Percentiles rank a stretch among this genome's conserved stretches.
Evolutionary conservation across 169 alveolate species (phyloP).

Genomic region (Babesia divergens): DNA sequence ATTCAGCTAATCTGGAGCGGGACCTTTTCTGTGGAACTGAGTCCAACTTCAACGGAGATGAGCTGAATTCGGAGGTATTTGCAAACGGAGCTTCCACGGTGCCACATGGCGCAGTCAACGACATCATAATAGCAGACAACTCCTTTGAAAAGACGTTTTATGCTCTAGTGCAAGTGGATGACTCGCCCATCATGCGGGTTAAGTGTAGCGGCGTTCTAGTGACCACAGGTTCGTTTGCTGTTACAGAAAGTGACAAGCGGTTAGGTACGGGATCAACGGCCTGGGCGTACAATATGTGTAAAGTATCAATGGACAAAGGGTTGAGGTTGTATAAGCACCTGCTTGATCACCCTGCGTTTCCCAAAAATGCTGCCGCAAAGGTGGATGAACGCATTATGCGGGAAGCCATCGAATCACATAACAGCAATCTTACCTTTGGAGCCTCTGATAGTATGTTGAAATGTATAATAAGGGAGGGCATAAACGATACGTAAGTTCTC

Average conservation of each 20-base stretch:
- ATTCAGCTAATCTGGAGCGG: constrained; percentile 28
- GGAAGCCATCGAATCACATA: constrained; percentile 59
- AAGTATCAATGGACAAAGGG: constrained; percentile 57
- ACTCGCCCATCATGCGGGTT: constrained; percentile 56
- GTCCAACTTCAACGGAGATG: constrained; percentile 35
- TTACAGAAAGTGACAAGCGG: neutral
- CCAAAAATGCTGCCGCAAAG: constrained; percentile 64
- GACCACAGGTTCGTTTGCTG: constrained; percentile 44
- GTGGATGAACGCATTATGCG: constrained; percentile 44
- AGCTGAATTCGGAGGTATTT: neutral
- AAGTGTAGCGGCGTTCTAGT: constrained; percentile 73
- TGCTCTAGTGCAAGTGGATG: constrained; percentile 70
- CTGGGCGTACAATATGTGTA: constrained; percentile 82
- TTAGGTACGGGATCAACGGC: constrained; percentile 86
- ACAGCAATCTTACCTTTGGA: constrained; percentile 64
- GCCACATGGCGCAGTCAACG: constrained; percentile 61
- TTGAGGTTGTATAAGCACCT: constrained; percentile 18
- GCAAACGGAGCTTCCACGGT: neutral
- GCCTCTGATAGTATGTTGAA: constrained; percentile 63
- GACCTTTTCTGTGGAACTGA: constrained; percentile 25
- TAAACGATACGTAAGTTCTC: constrained; percentile 52
- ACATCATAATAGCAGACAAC: constrained; percentile 60
- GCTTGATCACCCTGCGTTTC: constrained; percentile 37
- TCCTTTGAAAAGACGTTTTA: constrained; percentile 63
- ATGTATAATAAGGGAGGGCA: constrained; percentile 73